Evolutionary conservation across 176 grass and related monocot species (phyloP).

Genomic region (Pontederia crassipes): DNA sequence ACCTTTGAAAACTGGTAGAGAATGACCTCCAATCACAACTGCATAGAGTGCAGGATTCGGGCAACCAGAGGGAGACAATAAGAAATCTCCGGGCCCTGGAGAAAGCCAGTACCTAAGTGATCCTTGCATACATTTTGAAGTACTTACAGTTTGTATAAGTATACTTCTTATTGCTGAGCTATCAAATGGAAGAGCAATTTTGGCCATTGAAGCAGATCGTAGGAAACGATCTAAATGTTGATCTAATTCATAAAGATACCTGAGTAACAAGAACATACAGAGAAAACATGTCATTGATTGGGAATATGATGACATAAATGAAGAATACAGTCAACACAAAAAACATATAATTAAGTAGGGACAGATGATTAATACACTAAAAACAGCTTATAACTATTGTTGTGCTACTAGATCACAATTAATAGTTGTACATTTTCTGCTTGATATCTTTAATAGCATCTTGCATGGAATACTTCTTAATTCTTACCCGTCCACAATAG

Average conservation of each 20-base stretch:
- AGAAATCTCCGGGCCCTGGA: slow-evolving; percentile 76
- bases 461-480: background rate
- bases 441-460: slow-evolving; percentile 2
- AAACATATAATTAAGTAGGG: background rate
- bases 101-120: slow-evolving; percentile 93
- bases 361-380: background rate
- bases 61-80: slow-evolving; percentile 61
- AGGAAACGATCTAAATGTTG: slow-evolving; percentile 83
- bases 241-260: slow-evolving; percentile 88
- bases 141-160: slow-evolving; percentile 59
- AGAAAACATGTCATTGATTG: slow-evolving; percentile 1
- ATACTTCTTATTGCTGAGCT: slow-evolving; percentile 43
- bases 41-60: slow-evolving; percentile 50
- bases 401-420: no score
- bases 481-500: slow-evolving; percentile 70
- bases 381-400: no score
- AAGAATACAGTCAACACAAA: no score
- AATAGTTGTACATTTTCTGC: background rate
- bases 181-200: slow-evolving; percentile 58
- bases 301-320: no score
- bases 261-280: slow-evolving; percentile 24
- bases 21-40: slow-evolving; percentile 45
- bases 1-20: slow-evolving; percentile 29
- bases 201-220: slow-evolving; percentile 61
- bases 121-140: slow-evolving; percentile 73